Base-by-base conservation (phyloP, 108 stramenopile species). In the Discostella pseudostelligera region DNA sequence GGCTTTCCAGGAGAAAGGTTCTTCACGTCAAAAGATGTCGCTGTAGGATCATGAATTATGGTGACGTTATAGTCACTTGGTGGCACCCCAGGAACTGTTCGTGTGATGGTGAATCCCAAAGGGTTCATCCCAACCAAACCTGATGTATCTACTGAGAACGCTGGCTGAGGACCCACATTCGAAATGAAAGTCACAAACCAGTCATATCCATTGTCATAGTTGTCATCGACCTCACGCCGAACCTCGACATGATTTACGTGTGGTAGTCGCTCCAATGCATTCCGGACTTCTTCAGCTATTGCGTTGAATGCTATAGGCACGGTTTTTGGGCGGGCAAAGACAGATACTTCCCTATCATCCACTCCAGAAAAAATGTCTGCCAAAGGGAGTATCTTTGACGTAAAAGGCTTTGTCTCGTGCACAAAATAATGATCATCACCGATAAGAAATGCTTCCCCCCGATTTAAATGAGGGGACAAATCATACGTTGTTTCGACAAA, bases 181-280 rank as follows among this genome's bases (percentile, higher is more conserved):
- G 86, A 70, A 4, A 61, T 45, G 59, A 94, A 94, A 3, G 90
- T 89, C 24, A 94, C 71, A 35, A 57, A 57, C 90, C 90, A 94
- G 2, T 50, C 17, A 64, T 72, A 93, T 8, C 87, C 91, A 39
- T 45, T 45, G 21, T 65, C 74, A 47, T 36, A 21, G 32, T n/a
- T n/a, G 16, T 62, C 76, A 51, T 59, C 75, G 40, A 62, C 36
- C 28, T 72, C 61, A 7, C 86, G 78, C 25, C 72, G 49, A 28
- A 92, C 90, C 5, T 70, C 39, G 2, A 94, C 93, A 24, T 81
- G 69, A 28, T 79, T 87, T 7, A 93, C 62, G 66, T 74, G 70
- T 20, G 80, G 72, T 45, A 95, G 65, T 40, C 58, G 59, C 59
- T 95, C 89, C 17, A 95, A 69, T 1, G 84, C 81, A 24, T 75